phyloP scores from a whole-genome alignment of 257 asterid species.

The Ocimum tenuiflorum region DNA sequence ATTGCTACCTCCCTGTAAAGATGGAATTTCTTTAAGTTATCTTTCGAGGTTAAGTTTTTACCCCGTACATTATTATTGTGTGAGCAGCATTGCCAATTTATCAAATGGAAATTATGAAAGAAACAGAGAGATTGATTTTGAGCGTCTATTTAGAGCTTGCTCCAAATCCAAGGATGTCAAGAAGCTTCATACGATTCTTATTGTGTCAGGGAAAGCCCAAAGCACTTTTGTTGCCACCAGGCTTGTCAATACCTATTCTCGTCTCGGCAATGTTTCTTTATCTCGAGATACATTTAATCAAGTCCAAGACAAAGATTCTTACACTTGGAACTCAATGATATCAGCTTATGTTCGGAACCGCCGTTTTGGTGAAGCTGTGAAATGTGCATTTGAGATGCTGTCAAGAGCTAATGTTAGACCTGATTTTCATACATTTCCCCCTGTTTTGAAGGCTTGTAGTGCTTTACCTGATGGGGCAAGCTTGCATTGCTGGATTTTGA shows the following conservation, averaged over 20 bases:
- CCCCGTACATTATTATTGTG: slow-evolving; percentile 18
- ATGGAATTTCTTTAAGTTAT: slow-evolving; percentile 25
- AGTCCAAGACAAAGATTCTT: slow-evolving; percentile 49
- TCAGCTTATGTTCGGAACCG: slow-evolving; percentile 60
- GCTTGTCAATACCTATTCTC: slow-evolving; percentile 61
- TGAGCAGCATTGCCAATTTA: slow-evolving; percentile 25
- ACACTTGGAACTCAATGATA: slow-evolving; percentile 73
- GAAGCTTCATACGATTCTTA: slow-evolving; percentile 61
- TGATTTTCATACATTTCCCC: slow-evolving; percentile 70
- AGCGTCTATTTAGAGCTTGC: slow-evolving; percentile 50
- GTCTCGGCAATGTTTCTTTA: slow-evolving; percentile 49
- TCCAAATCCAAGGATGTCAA: slow-evolving; percentile 32
- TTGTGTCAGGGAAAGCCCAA: slow-evolving; percentile 58
- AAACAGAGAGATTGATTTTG: slow-evolving; percentile 38
- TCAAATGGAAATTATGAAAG: slow-evolving; percentile 21
- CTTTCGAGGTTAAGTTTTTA: slow-evolving; percentile 10
- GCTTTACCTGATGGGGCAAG: slow-evolving; percentile 46
- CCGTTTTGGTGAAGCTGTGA: slow-evolving; percentile 43
- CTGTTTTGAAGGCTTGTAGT: slow-evolving; percentile 62
- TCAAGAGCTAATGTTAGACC: slow-evolving; percentile 51
- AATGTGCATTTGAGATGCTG: slow-evolving; percentile 52
- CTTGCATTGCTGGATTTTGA: slow-evolving; percentile 64
- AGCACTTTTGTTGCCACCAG: slow-evolving; percentile 41
- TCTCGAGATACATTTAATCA: slow-evolving; percentile 43
- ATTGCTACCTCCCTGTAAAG: slow-evolving; percentile 32